Base-by-base conservation (phyloP, 2,329 filamentous ascomycete genomes). In the Colletotrichum chlorophyti region DNA sequence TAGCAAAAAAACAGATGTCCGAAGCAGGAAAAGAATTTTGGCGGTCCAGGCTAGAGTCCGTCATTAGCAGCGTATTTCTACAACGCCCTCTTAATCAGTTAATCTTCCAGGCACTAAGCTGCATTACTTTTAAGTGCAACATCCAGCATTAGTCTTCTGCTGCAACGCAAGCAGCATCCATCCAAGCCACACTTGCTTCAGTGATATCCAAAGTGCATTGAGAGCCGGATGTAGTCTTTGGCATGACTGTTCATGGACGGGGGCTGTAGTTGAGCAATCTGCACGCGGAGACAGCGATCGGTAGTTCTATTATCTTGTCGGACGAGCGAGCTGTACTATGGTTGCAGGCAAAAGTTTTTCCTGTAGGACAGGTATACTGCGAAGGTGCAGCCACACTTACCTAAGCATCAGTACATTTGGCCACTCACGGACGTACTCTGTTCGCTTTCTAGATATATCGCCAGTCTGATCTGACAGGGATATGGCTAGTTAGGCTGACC, bases 41-140 rank as follows among this genome's bases (percentile, higher is more conserved):
- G 45, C n/a, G 19, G 14, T 47, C 31, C 12, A 37, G 45, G 31
- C 45, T 47, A 21, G 45, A 47, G 17, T 47, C 31, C 29, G 35
- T 47, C 31, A 47, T 21, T 37, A 12, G 45, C 11, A 47, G 45
- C 11, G 31, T 47, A 3, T 37, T 35, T 21, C 45, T 31, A 21
- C 45, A 46, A 34, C 45, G n/a, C 19, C 31, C 45, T 47, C 31
- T 47, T 31, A 21, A 47, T 47, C 45, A 19, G 10, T 47, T 47
- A 10, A 47, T 47, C 31, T 47, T 29, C 45, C 41, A 15, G 26
- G 41, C 41, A 31, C 31, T 15, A 31, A 45, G 26, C 26, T 31
- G 24, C 41, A 19, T 45, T 15, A 7, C 41, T 45, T 45, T 45
- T 15, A 15, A 45, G 26, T 45, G 24, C 41, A 45, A 45, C 24